Percentiles rank a stretch among this genome's conserved stretches.
phyloP scores from a whole-genome alignment of 1,139 yeast species.

The Taiozyma sp. region DNA sequence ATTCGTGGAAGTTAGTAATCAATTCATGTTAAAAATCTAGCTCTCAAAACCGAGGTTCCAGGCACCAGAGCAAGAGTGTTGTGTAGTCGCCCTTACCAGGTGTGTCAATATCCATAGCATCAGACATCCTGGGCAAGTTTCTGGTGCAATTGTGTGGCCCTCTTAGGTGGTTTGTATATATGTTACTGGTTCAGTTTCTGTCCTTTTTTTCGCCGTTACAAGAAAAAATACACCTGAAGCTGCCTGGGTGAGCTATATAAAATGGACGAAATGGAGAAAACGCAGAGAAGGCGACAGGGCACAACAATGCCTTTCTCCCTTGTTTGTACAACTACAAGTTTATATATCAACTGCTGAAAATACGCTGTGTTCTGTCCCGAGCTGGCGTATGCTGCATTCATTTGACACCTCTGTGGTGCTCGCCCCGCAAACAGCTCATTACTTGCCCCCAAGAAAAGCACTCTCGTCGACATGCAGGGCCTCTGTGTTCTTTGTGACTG shows the following conservation, averaged over 20 bases:
- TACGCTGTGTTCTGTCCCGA: not conserved
- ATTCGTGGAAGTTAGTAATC: not conserved
- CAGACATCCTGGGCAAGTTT: constrained; percentile 21
- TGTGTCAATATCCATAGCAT: constrained; percentile 29
- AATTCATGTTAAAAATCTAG: not conserved
- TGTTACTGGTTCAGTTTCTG: not conserved
- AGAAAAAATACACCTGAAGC: too few species aligned
- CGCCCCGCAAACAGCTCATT: not conserved
- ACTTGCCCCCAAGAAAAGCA: not conserved
- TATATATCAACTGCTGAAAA: not conserved
- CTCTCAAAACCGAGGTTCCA: not conserved
- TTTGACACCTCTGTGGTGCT: not conserved
- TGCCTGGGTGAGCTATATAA: too few species aligned
- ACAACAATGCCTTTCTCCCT: not conserved
- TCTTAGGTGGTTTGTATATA: not conserved
- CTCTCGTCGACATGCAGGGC: not conserved
- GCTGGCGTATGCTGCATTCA: not conserved
- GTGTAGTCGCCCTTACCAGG: constrained; percentile 13
- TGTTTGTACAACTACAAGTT: not conserved
- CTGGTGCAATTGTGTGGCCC: not conserved
- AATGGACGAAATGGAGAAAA: too few species aligned
- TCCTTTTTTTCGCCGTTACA: not conserved
- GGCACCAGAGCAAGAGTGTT: not conserved
- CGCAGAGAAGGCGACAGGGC: too few species aligned
- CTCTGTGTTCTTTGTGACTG: not conserved